Conservation (phyloP, 1,139 yeast genomes). For the Hyphopichia khmerensis region DNA sequence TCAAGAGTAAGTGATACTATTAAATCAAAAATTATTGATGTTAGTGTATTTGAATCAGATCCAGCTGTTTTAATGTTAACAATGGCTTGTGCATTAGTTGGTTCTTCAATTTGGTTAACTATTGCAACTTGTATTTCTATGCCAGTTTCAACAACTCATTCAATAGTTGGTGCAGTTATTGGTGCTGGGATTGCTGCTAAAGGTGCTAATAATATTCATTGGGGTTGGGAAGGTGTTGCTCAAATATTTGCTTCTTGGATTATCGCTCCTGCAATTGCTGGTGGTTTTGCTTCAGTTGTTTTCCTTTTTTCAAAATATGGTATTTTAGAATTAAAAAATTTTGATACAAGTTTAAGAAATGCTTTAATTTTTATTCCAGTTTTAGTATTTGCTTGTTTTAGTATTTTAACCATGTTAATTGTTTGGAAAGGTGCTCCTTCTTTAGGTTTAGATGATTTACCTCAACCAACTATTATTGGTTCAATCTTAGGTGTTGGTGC, state of each 20-base stretch:
- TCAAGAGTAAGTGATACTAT: slow-evolving; percentile 70
- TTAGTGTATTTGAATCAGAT: slow-evolving; percentile 45
- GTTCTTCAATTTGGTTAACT: slow-evolving; percentile 72
- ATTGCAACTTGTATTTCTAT: slow-evolving; percentile 66
- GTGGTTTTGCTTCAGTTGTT: slow-evolving; percentile 56
- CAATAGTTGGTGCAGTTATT: slow-evolving; percentile 74
- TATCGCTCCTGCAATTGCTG: slow-evolving; percentile 75
- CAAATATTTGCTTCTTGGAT: slow-evolving; percentile 81
- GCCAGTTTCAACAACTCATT: slow-evolving; percentile 78
- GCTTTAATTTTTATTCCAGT: slow-evolving; percentile 61
- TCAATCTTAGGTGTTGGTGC: slow-evolving; percentile 65
- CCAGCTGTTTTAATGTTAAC: slow-evolving; percentile 74
- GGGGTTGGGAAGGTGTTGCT: slow-evolving; percentile 79
- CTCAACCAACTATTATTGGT: slow-evolving; percentile 51
- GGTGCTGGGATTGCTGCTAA: slow-evolving; percentile 76
- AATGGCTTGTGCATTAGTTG: slow-evolving; percentile 74
- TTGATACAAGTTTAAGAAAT: slow-evolving; percentile 42
- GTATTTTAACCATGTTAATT: slow-evolving; percentile 60
- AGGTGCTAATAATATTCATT: slow-evolving; percentile 54
- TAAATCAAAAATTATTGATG: slow-evolving; percentile 58
- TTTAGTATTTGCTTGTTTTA: slow-evolving; percentile 59
- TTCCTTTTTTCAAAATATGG: slow-evolving; percentile 59
- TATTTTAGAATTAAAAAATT: slow-evolving; percentile 59
- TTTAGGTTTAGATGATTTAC: slow-evolving; percentile 52
- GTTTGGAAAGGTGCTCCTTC: slow-evolving; percentile 77